Base-by-base conservation (phyloP, 768 basidiomycete species). In the Hortiboletus campestris region DNA sequence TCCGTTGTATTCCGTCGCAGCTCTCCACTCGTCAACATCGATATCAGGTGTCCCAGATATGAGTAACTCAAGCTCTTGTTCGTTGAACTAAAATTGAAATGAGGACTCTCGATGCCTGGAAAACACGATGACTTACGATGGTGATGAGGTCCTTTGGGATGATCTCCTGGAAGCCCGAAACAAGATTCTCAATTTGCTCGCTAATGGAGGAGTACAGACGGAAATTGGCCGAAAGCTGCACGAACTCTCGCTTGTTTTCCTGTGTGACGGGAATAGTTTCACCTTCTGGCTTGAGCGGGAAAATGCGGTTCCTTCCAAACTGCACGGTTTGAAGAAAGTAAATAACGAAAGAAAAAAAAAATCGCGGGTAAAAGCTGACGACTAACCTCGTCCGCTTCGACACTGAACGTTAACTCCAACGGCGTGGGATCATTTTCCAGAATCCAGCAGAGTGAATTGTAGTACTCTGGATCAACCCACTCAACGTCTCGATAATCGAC, bases 11-110 rank as follows among this genome's bases (percentile, higher is more conserved):
- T 94, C 93, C 3, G 91, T 94, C 13, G 91, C 91, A 16, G 89
- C 86, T 50, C 91, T 84, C 93, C 94, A 95, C 72, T 98, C 97
- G 69, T 99, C 97, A 2, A 98, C 93, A 63, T 98, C 95, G 60
- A 99, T 94, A 61, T 96, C 94, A n/a, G 97, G 96, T 19, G 96
- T 94, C 25, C 97, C 97, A 5, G 93, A 95, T 58, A 97, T 96
- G 42, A 97, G 81, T 16, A 97, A 79, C 71, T 97, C 94, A 31
- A 97, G 82, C 65, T 97, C 94, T 75, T 94, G 88, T 63, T 95
- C 94, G 64, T 94, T 94, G 76, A 96, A 96, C 91, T 94, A 64
- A 36, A 55, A 11, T 32, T 46, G 31, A 51, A 34, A 46, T 63
- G 51, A 67, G 48, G 25, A 29, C 32, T 39, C 25, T 49, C 6